Evolutionary conservation across 73 alveolate genomes (phyloP).

Genomic region (Tetrahymena malaccensis): DNA sequence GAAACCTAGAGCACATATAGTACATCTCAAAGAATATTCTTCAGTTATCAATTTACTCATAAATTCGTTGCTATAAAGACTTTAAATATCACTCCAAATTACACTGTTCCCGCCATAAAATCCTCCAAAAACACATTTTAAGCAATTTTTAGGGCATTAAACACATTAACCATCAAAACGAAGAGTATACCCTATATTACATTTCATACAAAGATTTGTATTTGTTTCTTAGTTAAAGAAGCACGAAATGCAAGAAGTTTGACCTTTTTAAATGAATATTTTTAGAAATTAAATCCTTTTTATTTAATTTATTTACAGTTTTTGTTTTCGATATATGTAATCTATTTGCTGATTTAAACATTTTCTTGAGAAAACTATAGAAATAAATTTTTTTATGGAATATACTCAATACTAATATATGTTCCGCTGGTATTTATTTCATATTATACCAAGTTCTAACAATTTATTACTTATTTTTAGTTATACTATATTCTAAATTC

Average conservation of each 20-base stretch:
- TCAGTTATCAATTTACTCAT: not conserved
- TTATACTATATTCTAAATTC: not conserved
- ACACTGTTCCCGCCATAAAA: not conserved
- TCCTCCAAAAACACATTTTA: not conserved
- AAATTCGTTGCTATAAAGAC: not conserved
- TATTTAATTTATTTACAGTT: not conserved
- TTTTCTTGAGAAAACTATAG: not conserved
- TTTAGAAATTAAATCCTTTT: too few species aligned
- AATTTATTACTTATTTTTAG: not conserved
- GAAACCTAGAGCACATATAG: not conserved
- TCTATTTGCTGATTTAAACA: not conserved
- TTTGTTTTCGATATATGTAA: not conserved
- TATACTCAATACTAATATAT: not conserved
- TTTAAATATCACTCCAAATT: not conserved
- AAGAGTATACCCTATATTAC: not conserved
- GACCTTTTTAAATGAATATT: not conserved
- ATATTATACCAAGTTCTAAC: not conserved
- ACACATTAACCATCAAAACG: not conserved
- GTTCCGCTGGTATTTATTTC: not conserved
- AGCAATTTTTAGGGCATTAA: not conserved
- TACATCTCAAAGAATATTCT: not conserved
- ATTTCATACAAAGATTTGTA: not conserved
- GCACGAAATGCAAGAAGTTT: not conserved
- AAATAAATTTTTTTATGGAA: not conserved
- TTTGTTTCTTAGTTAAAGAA: not conserved